Percentiles rank a stretch among this genome's conserved stretches.
Evolutionary conservation across 164 flowering plant species (phyloP).

Genomic region (Santalum album): DNA sequence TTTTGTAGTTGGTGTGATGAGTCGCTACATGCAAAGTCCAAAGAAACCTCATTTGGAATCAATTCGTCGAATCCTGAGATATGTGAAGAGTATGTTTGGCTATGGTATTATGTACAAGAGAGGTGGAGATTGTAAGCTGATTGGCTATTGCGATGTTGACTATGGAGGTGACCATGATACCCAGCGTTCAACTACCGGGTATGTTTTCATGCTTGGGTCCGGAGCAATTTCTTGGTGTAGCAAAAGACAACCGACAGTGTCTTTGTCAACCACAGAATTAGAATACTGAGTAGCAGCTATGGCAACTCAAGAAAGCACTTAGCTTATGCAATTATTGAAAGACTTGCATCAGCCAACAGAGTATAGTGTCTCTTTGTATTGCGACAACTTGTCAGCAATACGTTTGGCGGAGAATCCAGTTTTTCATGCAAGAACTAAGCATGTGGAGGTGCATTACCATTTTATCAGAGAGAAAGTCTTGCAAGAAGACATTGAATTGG

Average conservation of each 20-base stretch:
- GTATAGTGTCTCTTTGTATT: slow-evolving; percentile 8
- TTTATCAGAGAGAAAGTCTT: slow-evolving; percentile 23
- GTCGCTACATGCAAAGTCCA: background rate
- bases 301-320: slow-evolving; percentile 7
- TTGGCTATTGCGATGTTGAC: background rate
- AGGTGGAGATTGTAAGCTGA: background rate
- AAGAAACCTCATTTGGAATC: background rate
- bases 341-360: slow-evolving; percentile 16
- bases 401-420: slow-evolving; percentile 19
- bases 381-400: slow-evolving; percentile 16
- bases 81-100: background rate
- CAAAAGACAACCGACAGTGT: slow-evolving; percentile 18
- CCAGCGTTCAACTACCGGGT: slow-evolving; percentile 5
- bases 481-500: slow-evolving; percentile 10
- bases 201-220: background rate
- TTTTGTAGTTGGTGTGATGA: background rate
- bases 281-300: slow-evolving; percentile 12
- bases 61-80: background rate
- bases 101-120: background rate
- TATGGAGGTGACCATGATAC: background rate
- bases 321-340: slow-evolving; percentile 12
- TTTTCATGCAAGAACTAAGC: slow-evolving; percentile 23
- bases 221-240: slow-evolving; percentile 14
- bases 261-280: slow-evolving; percentile 6
- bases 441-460: slow-evolving; percentile 25